Conservation (phyloP, 73 alveolate species). For the Halteria grandinella region DNA sequence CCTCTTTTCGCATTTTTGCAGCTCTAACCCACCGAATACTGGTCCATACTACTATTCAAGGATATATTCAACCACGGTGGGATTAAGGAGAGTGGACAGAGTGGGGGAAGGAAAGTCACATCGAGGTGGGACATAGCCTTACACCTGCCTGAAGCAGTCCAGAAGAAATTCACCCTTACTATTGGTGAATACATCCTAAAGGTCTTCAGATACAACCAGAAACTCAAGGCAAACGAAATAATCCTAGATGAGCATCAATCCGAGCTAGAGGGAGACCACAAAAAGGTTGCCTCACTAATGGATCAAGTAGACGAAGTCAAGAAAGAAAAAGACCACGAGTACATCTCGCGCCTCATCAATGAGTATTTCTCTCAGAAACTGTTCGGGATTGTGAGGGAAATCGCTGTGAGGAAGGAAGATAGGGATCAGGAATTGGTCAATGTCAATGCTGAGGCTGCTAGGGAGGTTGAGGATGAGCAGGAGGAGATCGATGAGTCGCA, state of each 20-base stretch:
- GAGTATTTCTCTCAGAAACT: slow-evolving; percentile 56
- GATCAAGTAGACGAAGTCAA: slow-evolving; percentile 76
- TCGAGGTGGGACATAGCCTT: slow-evolving; percentile 61
- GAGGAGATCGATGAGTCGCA: slow-evolving; percentile 66
- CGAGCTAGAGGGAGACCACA: slow-evolving; percentile 49
- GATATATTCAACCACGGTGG: slow-evolving; percentile 89
- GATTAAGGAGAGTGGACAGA: slow-evolving; percentile 68
- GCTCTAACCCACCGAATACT: slow-evolving; percentile 76
- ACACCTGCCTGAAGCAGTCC: slow-evolving; percentile 68
- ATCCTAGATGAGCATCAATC: too few species aligned
- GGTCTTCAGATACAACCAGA: slow-evolving; percentile 45
- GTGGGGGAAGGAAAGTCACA: slow-evolving; percentile 24
- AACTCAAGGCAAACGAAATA: neutral
- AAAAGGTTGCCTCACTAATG: slow-evolving; percentile 75
- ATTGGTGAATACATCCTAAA: slow-evolving; percentile 80
- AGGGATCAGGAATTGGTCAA: neutral
- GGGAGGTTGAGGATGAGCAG: slow-evolving; percentile 49
- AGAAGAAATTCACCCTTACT: slow-evolving; percentile 60
- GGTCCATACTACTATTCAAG: slow-evolving; percentile 84
- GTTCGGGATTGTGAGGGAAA: slow-evolving; percentile 58
- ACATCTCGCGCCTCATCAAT: slow-evolving; percentile 4
- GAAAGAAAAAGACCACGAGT: slow-evolving; percentile 63
- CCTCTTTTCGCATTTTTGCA: slow-evolving; percentile 72
- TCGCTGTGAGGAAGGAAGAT: slow-evolving; percentile 58
- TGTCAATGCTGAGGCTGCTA: slow-evolving; percentile 5